Base-by-base conservation (phyloP, 2,329 filamentous ascomycete genomes). In the Aspergillus japonicus region DNA sequence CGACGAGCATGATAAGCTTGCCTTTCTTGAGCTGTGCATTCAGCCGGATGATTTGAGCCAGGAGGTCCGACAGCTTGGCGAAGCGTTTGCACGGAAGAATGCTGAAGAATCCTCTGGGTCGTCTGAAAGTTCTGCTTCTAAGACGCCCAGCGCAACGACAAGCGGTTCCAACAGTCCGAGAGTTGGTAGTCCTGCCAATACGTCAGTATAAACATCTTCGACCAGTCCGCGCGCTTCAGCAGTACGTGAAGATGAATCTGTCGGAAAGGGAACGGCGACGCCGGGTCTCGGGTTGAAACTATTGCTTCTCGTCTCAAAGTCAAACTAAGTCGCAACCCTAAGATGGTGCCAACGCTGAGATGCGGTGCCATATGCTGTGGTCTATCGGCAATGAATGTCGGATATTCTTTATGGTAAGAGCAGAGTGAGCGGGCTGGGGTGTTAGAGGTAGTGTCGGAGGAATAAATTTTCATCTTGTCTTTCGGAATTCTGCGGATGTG, bases 21-120 rank as follows among this genome's bases (percentile, higher is more conserved):
- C 54, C 6, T 54, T 62, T n/a, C 4, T 62, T 1, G 60, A 62
- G 33, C 50, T 58, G n/a, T 62, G 60, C 26, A 60, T 57, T 14
- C 50, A 51, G 4, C 60, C 60, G 2, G 50, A 57, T 2, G 57
- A 62, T 39, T 29, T 52, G 50, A 62, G 44, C 4, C 39, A 49
- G 14, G 57, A 59, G 8, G 35, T 60, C n/a, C 50, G 24, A 23
- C 35, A 8, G 1, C 11, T 59, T 10, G 60, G 59, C 16, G 50
- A 31, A 16, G 29, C 24, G 5, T 19, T 59, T 4, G 24, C 52
- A 3, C 42, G 51, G 35, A 16, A 19, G 8, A 8, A 31, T 21
- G 26, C 47, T 1, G 23, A 51, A 33, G 47, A 31, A 10, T 11
- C 42, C 31, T n/a, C 12, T 14, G 19, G 33, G 12, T 35, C 42